phyloP scores from a whole-genome alignment of 768 basidiomycete genomes.

The Agrocybe praecox region DNA sequence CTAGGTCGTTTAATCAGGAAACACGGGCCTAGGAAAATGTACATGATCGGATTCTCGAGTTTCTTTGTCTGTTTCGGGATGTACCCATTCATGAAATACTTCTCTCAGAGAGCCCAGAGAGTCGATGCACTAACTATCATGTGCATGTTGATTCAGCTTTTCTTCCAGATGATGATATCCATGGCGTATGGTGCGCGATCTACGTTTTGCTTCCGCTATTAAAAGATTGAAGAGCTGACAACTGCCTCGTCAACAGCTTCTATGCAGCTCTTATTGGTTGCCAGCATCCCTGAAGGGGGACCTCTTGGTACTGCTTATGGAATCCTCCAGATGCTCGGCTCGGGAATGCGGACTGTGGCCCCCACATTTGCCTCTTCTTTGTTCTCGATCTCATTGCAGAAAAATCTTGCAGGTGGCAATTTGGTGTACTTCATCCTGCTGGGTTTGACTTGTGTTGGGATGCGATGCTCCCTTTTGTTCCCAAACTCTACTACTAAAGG shows the following conservation, averaged over 20 bases:
- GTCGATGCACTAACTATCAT: conserved; percentile 32
- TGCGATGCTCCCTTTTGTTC: conserved; percentile 27
- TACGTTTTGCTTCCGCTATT: background rate
- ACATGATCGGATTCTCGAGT: conserved; percentile 28
- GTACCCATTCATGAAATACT: conserved; percentile 34
- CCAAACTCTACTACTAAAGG: conserved; percentile 11
- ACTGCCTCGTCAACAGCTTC: conserved; percentile 36
- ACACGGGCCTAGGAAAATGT: conserved; percentile 31
- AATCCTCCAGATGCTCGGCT: conserved; percentile 54
- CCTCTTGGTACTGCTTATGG: conserved; percentile 58
- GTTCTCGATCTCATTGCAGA: conserved; percentile 53
- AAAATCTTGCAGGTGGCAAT: conserved; percentile 46
- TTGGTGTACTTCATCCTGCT: conserved; percentile 41
- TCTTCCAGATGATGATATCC: conserved; percentile 24
- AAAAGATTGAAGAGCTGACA: conserved; percentile 2
- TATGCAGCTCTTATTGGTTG: conserved; percentile 47
- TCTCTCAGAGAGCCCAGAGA: conserved; percentile 33
- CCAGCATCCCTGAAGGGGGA: conserved; percentile 38
- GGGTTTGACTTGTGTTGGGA: conserved; percentile 24
- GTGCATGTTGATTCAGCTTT: conserved; percentile 35
- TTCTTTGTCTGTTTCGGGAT: conserved; percentile 27
- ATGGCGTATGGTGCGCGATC: conserved; percentile 38
- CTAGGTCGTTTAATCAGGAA: conserved; percentile 19
- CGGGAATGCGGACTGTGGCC: conserved; percentile 50
- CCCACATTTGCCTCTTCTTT: conserved; percentile 58